Base-by-base conservation (phyloP, 2,329 filamentous ascomycete species). In the Sarocladium kiliense region DNA sequence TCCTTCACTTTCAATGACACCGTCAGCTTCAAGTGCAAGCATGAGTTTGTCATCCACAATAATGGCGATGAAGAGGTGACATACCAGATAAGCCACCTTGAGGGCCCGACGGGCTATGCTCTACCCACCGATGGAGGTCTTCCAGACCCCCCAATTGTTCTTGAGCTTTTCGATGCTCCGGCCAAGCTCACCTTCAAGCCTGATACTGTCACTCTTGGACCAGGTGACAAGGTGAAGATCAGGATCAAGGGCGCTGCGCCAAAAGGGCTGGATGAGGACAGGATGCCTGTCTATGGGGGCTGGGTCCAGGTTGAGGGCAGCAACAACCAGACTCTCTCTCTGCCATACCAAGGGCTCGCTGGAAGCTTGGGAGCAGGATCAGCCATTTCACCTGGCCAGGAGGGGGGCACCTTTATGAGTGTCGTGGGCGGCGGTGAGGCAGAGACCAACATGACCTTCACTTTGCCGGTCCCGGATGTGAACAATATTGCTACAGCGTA, bases 311-410 rank as follows among this genome's bases (percentile, higher is more conserved):
- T 71, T 54, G 64, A 63, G 49, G 62, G 64, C 27, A 64, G 62
- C 32, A 65, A 68, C 50, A 64, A 63, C 26, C 62, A 64, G 44
- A 58, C 58, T 3, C 57, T 69, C n/a, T 62, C 62, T 1, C 60
- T 73, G 5, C 70, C 70, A 11, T 72, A 73, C 60, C 58, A 66
- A 49, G 69, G 69, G 16, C 58, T 68, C n/a, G 60, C 55, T 12
- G 65, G 64, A 30, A 63, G 64, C 37, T 57, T 30, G 5, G 44
- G 44, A 14, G 44, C 25, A 27, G 44, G 23, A 9, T 12, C 23
- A 27, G 23, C 44, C 7, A 47, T 47, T 14, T 12, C 27, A 12
- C 23, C 25, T 7, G 25, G 44, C 12, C 23, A 3, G 16, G 25
- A 3, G 21, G 44, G 44, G 10, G 44, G 44, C 7, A 47, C 44